Evolutionary conservation across 2,329 filamentous ascomycete genomes (phyloP), one percentile per base, ranked within the genome.

Genomic region (Epichloe elymi): DNA sequence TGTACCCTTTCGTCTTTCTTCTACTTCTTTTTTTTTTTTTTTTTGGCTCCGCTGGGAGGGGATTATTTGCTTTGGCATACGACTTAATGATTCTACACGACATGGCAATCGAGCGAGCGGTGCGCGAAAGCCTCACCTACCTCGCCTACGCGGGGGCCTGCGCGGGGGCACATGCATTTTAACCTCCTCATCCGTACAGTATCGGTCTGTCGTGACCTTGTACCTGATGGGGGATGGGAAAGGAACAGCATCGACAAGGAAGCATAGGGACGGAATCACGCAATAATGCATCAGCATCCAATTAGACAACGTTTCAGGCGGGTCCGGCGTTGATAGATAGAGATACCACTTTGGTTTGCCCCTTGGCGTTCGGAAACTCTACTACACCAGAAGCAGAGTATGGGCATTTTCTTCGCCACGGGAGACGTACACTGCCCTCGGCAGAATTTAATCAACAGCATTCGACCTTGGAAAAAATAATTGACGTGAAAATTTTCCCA

Each of bases 311-410:
- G 56, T 58, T 54, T 50, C 53, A 51, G 55, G 55, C 52, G 54
- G 56, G 57, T 53, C 55, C 48, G 58, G 57, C 55, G 56, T 58
- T 56, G 41, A 44, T 55, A 55, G 51, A 54, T 46, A 53, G 38
- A 56, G 56, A 57, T 59, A 57, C 54, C 56, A 58, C 51, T 39
- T 51, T 48, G 48, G 35, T 50, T 50, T 45, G 19, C 14, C 42
- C 37, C 33, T 20, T 20, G 30, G 23, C 35, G 17, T 37, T 23
- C 20, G 38, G 36, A 39, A 35, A 41, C 44, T 43, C 23, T 50
- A 17, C 23, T 50, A 17, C 26, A 23, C 37, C 53, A 44, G 50
- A 46, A 46, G 44, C 47, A 20, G 37, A 20, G 14, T 17, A 14
- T 46, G 20, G 41, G 20, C 41, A 43, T 26, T 30, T 43, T 43